Evolutionary conservation across 2,329 filamentous ascomycete species (phyloP).

Genomic region (Hymenoscyphus fructigenus): DNA sequence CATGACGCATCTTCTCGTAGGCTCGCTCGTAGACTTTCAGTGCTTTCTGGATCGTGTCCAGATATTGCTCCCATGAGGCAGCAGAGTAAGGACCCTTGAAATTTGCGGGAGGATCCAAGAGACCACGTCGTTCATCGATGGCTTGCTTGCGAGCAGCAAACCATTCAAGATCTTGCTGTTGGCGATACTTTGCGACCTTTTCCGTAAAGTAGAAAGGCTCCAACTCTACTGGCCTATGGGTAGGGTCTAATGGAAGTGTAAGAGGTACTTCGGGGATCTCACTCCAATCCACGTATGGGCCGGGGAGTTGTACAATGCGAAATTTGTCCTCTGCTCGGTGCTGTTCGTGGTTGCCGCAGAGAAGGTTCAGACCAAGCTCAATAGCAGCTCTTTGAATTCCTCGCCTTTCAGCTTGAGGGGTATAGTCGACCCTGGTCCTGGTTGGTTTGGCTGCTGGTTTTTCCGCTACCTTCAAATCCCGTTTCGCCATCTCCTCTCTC

Average conservation of each 20-base stretch:
- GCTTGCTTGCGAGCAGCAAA: conserved; percentile 12
- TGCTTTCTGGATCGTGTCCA: conserved; percentile 16
- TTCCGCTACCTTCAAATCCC: not conserved
- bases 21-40: conserved; percentile 2
- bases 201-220: conserved; percentile 31
- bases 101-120: conserved; percentile 24
- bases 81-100: conserved; percentile 28
- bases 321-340: conserved; percentile 31
- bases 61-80: conserved; percentile 11
- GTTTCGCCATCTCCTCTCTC: not conserved
- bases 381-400: conserved; percentile 33
- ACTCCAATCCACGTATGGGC: conserved; percentile 9
- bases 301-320: conserved; percentile 23
- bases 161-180: conserved; percentile 28
- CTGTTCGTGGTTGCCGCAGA: conserved; percentile 34
- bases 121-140: conserved; percentile 2
- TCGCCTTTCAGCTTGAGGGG: conserved; percentile 29
- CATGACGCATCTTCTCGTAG: not conserved
- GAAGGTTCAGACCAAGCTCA: conserved; percentile 29
- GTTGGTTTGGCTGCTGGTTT: not conserved
- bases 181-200: conserved; percentile 21
- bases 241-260: conserved; percentile 26
- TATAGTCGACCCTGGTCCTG: conserved; percentile 22
- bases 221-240: conserved; percentile 28
- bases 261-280: conserved; percentile 25